phyloP scores from a whole-genome alignment of 306 rosid species.

The Gastrolobium villosum region DNA sequence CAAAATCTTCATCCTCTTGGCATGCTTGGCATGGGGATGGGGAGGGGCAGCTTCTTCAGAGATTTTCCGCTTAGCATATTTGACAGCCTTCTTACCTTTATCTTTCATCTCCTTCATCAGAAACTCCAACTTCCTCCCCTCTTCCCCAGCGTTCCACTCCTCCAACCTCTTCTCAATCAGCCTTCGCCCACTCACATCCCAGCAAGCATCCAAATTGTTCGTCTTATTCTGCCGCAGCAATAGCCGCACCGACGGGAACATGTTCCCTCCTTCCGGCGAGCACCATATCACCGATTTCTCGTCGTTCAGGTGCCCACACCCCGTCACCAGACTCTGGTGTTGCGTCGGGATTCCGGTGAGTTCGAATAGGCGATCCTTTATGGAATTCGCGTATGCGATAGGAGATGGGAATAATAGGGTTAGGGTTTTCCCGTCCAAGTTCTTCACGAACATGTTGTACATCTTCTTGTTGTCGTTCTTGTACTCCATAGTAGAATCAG shows the following conservation, averaged over 20 bases:
- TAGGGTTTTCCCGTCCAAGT: slow-evolving; percentile 84
- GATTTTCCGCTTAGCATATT: no score
- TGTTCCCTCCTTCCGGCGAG: slow-evolving; percentile 45
- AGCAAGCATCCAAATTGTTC: no score
- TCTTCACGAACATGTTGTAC: slow-evolving; percentile 83
- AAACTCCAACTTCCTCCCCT: no score
- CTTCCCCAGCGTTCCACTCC: no score
- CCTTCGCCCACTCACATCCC: no score
- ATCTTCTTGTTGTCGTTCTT: slow-evolving; percentile 27
- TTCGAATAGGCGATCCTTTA: slow-evolving; percentile 69
- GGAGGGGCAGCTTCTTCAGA: no score
- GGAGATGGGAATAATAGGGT: slow-evolving; percentile 73
- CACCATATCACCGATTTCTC: slow-evolving; percentile 60
- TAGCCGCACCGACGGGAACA: slow-evolving; percentile 76
- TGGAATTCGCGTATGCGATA: slow-evolving; percentile 48
- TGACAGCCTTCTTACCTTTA: no score
- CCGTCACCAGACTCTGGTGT: slow-evolving; percentile 81
- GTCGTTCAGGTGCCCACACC: slow-evolving; percentile 61
- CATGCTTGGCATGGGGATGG: no score
- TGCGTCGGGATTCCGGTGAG: slow-evolving; percentile 75
- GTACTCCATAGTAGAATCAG: slow-evolving; percentile 54
- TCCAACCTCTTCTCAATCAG: no score
- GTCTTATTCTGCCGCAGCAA: no score
- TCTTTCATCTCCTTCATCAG: no score
- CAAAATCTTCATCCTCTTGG: no score